Conservation (phyloP, 2,329 filamentous ascomycete species). For the Cadophora sp. region DNA sequence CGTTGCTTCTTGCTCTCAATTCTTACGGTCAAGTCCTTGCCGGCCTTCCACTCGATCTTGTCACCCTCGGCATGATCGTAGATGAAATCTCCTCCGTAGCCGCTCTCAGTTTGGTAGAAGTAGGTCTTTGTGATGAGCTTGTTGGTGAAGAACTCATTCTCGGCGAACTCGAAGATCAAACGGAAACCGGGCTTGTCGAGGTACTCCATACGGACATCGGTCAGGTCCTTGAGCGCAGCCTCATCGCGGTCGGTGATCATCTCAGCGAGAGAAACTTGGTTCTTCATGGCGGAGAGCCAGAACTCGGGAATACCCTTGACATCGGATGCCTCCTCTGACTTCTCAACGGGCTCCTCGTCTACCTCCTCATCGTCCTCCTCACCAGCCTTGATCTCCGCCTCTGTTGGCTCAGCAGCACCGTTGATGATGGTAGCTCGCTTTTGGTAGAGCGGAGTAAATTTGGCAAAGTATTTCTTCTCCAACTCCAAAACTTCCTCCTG, state of each 20-base stretch:
- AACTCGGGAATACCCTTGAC: constrained; percentile 92
- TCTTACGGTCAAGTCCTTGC: constrained; percentile 91
- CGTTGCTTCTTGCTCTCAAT: constrained; percentile 99
- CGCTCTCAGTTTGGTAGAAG: constrained; percentile 98
- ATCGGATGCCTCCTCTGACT: constrained; percentile 57
- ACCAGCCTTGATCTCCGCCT: constrained; percentile 85
- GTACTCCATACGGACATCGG: constrained; percentile 98
- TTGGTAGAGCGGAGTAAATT: constrained; percentile 97
- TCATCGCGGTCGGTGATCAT: constrained; percentile 99
- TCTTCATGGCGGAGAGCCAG: constrained; percentile 99
- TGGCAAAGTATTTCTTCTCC: constrained; percentile 99
- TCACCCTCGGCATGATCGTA: constrained; percentile 99
- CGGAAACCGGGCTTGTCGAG: constrained; percentile 98
- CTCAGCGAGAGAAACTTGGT: constrained; percentile 94
- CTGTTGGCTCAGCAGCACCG: constrained; percentile 82
- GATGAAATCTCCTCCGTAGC: constrained; percentile 98
- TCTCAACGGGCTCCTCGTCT: constrained; percentile 58
- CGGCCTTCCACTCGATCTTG: constrained; percentile 95
- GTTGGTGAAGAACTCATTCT: constrained; percentile 98
- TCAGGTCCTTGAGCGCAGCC: constrained; percentile 86
- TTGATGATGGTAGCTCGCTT: constrained; percentile 94
- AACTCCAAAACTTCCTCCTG: constrained; percentile 97
- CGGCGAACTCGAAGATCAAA: constrained; percentile 94
- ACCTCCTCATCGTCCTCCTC: constrained; percentile 74
- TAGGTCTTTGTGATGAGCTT: constrained; percentile 98